Conservation (phyloP, 371 early-diverging fungal species). For the Nematocida displodere region DNA sequence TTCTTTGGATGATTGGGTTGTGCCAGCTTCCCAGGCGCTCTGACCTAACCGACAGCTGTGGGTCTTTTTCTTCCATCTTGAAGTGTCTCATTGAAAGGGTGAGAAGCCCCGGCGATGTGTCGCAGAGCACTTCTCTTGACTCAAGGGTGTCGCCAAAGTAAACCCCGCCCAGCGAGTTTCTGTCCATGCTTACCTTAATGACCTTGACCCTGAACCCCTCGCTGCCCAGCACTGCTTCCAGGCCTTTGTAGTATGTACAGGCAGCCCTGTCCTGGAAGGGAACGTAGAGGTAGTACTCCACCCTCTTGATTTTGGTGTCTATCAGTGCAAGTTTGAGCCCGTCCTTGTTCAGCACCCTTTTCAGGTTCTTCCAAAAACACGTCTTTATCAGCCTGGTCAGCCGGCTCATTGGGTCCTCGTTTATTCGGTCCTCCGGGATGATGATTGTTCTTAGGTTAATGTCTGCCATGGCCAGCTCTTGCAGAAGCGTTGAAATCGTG, state of each 20-base stretch:
- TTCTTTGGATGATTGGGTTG: constrained; percentile 17
- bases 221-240: not conserved
- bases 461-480: constrained; percentile 40
- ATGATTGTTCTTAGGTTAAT: constrained; percentile 45
- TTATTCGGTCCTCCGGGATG: constrained; percentile 38
- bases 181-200: constrained; percentile 2
- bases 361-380: constrained; percentile 49
- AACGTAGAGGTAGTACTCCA: constrained; percentile 48
- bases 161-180: not conserved
- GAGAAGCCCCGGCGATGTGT: constrained; percentile 41
- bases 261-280: constrained; percentile 6
- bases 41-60: not conserved
- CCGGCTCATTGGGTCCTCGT: constrained; percentile 45
- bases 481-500: constrained; percentile 46
- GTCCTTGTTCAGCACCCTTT: constrained; percentile 24
- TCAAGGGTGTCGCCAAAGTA: constrained; percentile 26
- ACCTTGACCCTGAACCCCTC: constrained; percentile 32
- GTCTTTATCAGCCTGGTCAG: constrained; percentile 46
- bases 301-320: constrained; percentile 48
- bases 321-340: constrained; percentile 46
- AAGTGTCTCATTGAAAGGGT: constrained; percentile 23
- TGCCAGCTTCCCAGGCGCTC: constrained; percentile 29
- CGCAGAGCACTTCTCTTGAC: constrained; percentile 20
- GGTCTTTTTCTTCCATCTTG: not conserved
- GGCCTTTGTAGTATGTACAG: constrained; percentile 31